phyloP scores from a whole-genome alignment of 306 rosid species.

The Carpinus viminea region DNA sequence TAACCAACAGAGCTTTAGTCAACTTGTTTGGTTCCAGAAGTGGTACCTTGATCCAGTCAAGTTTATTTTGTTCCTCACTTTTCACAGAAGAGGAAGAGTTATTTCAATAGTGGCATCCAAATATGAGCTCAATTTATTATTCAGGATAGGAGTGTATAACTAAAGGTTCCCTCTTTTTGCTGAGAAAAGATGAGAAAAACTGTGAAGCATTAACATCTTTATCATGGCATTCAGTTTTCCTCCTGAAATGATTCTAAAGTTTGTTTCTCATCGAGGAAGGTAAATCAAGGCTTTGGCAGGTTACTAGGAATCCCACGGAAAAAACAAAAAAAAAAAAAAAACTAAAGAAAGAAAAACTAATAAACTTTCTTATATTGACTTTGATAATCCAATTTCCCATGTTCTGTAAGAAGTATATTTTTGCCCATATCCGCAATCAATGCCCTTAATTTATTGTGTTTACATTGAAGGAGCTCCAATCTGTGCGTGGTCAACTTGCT shows the following conservation, averaged over 20 bases:
- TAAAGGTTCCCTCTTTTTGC: not conserved
- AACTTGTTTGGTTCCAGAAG: not conserved
- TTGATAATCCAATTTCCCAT: not conserved
- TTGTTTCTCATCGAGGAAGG: not conserved
- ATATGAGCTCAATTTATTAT: no score
- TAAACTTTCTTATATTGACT: not conserved
- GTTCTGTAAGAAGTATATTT: not conserved
- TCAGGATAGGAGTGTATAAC: no score
- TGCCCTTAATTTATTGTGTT: slow-evolving; percentile 20
- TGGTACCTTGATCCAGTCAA: not conserved
- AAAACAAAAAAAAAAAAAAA: not conserved
- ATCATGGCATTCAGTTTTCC: not conserved
- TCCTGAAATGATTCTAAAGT: not conserved
- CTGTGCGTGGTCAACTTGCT: slow-evolving; percentile 90
- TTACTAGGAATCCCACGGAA: not conserved
- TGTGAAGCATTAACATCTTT: not conserved
- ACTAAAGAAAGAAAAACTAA: no score
- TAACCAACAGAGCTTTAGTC: not conserved
- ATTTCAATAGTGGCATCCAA: no score
- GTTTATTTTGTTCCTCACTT: not conserved
- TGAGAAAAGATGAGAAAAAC: not conserved
- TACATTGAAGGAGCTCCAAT: slow-evolving; percentile 82
- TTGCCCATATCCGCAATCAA: slow-evolving; percentile 13
- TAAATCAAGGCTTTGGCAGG: not conserved
- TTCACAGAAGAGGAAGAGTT: no score